phyloP scores from a whole-genome alignment of 23 red algal species.

The Cyanidioschyzon merolae region DNA sequence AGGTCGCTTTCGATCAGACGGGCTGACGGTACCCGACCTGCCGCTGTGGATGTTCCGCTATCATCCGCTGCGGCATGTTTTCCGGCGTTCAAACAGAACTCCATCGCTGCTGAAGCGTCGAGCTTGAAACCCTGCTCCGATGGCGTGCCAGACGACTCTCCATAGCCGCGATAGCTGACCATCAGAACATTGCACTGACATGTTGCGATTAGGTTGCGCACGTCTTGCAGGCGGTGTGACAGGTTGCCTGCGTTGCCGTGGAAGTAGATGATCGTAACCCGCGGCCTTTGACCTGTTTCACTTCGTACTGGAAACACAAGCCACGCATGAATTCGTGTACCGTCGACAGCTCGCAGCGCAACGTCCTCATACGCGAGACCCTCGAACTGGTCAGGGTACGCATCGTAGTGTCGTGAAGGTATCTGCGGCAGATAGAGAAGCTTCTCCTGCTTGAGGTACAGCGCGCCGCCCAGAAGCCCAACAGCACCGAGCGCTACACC shows the following conservation, averaged over 20 bases:
- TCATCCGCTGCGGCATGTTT: neutral
- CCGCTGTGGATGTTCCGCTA: neutral
- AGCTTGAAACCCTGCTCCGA: slow-evolving; percentile 45
- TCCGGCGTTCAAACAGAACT: slow-evolving; percentile 27
- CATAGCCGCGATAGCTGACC: slow-evolving; percentile 92
- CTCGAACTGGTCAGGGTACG: slow-evolving; percentile 34
- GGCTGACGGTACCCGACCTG: neutral
- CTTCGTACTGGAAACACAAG: slow-evolving; percentile 33
- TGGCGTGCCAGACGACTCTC: slow-evolving; percentile 47
- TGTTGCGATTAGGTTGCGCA: slow-evolving; percentile 25
- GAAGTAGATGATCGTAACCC: slow-evolving; percentile 74
- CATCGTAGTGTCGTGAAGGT: slow-evolving; percentile 54
- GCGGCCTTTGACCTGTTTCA: neutral
- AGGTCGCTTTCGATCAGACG: slow-evolving; percentile 29
- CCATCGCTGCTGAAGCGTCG: slow-evolving; percentile 72
- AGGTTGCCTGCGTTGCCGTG: slow-evolving; percentile 94
- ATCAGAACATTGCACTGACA: slow-evolving; percentile 68
- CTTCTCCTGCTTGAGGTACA: slow-evolving; percentile 63
- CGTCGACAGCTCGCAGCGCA: slow-evolving; percentile 37
- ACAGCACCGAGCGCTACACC: slow-evolving; percentile 12
- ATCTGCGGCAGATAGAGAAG: slow-evolving; percentile 73
- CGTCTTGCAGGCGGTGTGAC: slow-evolving; percentile 67
- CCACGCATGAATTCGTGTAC: slow-evolving; percentile 61
- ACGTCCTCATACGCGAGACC: slow-evolving; percentile 58
- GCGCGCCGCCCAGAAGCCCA: slow-evolving; percentile 36